These are phyloP conservation scores for Friedmanniomyces endolithicus DNA, from an alignment of 495 filamentous ascomycete species.

Conservation along the genomic window DNA sequence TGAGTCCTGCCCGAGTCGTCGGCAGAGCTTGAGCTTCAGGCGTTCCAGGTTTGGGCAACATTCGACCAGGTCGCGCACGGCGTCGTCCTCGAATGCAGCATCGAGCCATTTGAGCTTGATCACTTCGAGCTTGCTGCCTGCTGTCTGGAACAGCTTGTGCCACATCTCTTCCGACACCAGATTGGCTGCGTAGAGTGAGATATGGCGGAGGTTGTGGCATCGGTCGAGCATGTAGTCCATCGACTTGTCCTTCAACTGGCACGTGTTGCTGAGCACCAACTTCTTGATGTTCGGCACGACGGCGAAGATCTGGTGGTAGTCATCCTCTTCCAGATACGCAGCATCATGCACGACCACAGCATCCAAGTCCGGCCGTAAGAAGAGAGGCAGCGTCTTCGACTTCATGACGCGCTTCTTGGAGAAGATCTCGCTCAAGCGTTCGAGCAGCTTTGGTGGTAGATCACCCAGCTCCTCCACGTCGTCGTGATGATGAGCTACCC, in stretches of 20 bases:
- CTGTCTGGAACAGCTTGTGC: conserved; percentile 48
- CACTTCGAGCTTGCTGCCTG: conserved; percentile 49
- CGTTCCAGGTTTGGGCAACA: conserved; percentile 53
- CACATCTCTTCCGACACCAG: conserved; percentile 61
- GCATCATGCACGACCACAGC: conserved; percentile 69
- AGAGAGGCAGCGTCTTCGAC: conserved; percentile 57
- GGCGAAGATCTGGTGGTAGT: conserved; percentile 72
- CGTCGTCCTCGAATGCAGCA: conserved; percentile 60
- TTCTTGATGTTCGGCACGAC: conserved; percentile 51
- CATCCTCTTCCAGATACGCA: conserved; percentile 56
- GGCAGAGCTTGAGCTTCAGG: conserved; percentile 58
- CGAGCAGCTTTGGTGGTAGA: conserved; percentile 51
- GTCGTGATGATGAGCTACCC: conserved; percentile 67
- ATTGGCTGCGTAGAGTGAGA: conserved; percentile 66
- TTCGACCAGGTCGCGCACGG: conserved; percentile 41
- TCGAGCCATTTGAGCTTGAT: conserved; percentile 57
- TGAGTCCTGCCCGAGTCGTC: conserved; percentile 36
- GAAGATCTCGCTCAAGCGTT: conserved; percentile 67
- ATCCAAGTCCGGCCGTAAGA: conserved; percentile 55
- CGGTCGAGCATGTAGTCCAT: conserved; percentile 68
- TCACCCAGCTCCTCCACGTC: conserved; percentile 77
- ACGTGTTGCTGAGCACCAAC: conserved; percentile 64
- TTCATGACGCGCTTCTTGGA: conserved; percentile 66
- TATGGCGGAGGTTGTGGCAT: conserved; percentile 44
- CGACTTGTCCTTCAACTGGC: conserved; percentile 72